Base-by-base conservation (phyloP, 345 rosid genomes). In the Mercurialis annua region DNA sequence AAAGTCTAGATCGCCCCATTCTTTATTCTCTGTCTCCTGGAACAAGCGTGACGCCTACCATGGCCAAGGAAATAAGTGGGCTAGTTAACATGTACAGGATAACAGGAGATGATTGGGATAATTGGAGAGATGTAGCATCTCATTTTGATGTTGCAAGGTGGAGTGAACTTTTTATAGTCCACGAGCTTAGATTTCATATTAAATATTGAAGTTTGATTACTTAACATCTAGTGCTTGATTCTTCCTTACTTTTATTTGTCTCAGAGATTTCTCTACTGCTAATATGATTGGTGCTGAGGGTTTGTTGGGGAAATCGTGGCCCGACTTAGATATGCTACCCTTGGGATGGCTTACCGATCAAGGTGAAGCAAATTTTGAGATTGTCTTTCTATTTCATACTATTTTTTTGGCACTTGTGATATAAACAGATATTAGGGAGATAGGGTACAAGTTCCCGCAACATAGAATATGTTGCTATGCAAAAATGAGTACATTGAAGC, bases 81-180 rank as follows among this genome's bases (percentile, higher is more conserved):
- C 68, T 87, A 34, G 91, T 81, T 59, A 90, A 86, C 83, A 85
- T 88, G 97, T 93, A 90, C 76, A 82, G 97, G 74, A 70, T 93
- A 67, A 87, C 97, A 10, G 92, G 81, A n/a, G 98, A 93, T 80
- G 97, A 93, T 61, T 93, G 98, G 98, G 98, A 93, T 69, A 72
- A 81, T 31, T 93, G 98, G 98, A 77, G 71, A 65, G 98, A 93
- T 49, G 88, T 90, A 9, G 82, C 74, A 29, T 30, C 89, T 62
- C 98, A 93, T 85, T 93, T 93, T 70, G 81, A 86, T 71, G 81
- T 93, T 77, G 5, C 90, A 6, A 87, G 98, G 98, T 92, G 53
- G 59, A 67, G 48, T 50, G 38, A 74, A 44, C 12, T 40, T 71
- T 73, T 68, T 24, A 42, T 0, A 40, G 33, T 27, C 59, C 8